phyloP scores from a whole-genome alignment of 2,329 filamentous ascomycete genomes.

The Trematosphaeria pertusa region DNA sequence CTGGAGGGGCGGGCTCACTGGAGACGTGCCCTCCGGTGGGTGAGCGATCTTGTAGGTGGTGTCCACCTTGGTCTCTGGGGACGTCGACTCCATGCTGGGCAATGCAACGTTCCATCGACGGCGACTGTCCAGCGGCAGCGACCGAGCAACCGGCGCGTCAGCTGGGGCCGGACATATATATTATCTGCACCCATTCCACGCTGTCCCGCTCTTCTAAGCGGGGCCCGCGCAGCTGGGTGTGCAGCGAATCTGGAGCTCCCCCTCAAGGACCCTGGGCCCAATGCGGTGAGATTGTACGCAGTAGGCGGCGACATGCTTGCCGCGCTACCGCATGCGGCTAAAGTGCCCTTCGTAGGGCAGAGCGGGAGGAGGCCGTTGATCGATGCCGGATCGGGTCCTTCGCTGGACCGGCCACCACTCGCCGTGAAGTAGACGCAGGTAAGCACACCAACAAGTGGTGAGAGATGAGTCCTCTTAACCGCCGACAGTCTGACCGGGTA shows the following conservation, averaged over 20 bases:
- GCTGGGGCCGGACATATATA: slow-evolving; percentile 10
- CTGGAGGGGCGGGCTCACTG: slow-evolving; percentile 1
- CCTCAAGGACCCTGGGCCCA: neutral
- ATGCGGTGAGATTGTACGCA: slow-evolving; percentile 7
- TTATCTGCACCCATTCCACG: slow-evolving; percentile 6
- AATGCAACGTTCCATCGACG: slow-evolving; percentile 13
- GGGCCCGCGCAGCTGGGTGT: neutral
- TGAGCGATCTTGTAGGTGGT: slow-evolving; percentile 17
- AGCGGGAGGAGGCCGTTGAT: slow-evolving; percentile 2
- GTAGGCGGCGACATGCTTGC: slow-evolving; percentile 7
- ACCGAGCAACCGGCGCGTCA: slow-evolving; percentile 3
- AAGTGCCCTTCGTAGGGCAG: slow-evolving; percentile 7
- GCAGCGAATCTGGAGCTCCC: slow-evolving; percentile 8
- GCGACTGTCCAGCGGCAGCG: slow-evolving; percentile 9
- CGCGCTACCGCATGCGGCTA: slow-evolving; percentile 4
- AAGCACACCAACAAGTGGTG: slow-evolving; percentile 6
- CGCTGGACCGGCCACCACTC: slow-evolving; percentile 1
- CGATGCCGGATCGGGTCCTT: neutral
- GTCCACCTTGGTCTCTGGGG: slow-evolving; percentile 16
- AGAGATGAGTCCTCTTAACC: neutral
- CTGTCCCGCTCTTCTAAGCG: slow-evolving; percentile 9
- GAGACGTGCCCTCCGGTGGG: slow-evolving; percentile 3
- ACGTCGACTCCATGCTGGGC: slow-evolving; percentile 7
- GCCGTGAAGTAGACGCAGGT: slow-evolving; percentile 4
- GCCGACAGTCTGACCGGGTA: neutral